Conservation (phyloP, 192 early-diverging fungal genomes). For the Cetraspora pellucida region DNA sequence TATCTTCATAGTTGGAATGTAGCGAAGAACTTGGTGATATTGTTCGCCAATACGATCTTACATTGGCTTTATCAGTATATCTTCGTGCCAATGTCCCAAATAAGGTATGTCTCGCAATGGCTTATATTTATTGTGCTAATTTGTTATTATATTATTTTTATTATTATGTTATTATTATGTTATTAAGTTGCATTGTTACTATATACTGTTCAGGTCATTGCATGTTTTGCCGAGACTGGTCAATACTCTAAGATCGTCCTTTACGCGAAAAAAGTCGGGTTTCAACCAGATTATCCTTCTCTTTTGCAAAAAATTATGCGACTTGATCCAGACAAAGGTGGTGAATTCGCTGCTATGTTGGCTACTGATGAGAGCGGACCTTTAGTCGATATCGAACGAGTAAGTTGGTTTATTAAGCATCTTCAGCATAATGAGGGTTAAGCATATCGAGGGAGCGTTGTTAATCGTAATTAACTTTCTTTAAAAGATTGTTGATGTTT, state of each 20-base stretch:
- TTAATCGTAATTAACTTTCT: neutral
- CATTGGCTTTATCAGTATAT: conserved; percentile 93
- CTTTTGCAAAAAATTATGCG: conserved; percentile 92
- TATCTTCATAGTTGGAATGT: conserved; percentile 72
- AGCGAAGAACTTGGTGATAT: conserved; percentile 98
- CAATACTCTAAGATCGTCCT: conserved; percentile 96
- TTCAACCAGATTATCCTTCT: conserved; percentile 88
- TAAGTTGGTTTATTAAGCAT: conserved; percentile 16
- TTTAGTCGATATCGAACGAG: conserved; percentile 79
- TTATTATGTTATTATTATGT: too few relatives aligned
- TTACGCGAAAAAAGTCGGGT: conserved; percentile 94
- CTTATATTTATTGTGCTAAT: neutral
- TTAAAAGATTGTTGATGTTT: conserved; percentile 85
- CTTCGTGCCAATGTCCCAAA: conserved; percentile 89
- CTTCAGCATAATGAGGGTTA: too few relatives aligned
- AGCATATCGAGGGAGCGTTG: too few relatives aligned
- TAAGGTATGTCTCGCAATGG: conserved; percentile 60
- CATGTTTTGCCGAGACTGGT: conserved; percentile 94
- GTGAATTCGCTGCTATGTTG: conserved; percentile 88
- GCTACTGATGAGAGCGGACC: conserved; percentile 82
- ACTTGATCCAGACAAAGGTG: conserved; percentile 89
- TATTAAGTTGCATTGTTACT: neutral
- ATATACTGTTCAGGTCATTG: conserved; percentile 62
- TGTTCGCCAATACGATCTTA: conserved; percentile 87
- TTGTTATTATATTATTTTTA: too few relatives aligned